Percentiles rank a stretch among this genome's conserved stretches.
Evolutionary conservation across 306 rosid species (phyloP).

Genomic region (Vigna nakashimae): DNA sequence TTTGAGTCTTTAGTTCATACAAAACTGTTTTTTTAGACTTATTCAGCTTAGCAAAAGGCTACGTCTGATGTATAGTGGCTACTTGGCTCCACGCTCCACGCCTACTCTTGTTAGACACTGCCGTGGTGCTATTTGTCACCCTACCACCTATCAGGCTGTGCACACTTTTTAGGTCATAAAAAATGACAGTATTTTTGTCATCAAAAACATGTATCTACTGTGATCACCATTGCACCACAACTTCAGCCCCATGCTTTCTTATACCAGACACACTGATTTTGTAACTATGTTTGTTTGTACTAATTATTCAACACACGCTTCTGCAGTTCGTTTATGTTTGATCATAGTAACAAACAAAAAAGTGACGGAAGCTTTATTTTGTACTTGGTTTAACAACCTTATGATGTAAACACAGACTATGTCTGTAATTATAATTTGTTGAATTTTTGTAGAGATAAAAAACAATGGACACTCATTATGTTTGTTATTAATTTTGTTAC

Average conservation of each 20-base stretch:
- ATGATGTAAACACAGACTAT: neutral
- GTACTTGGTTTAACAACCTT: neutral
- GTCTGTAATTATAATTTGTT: neutral
- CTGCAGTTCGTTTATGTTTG: neutral
- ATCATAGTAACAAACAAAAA: neutral
- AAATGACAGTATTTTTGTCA: neutral
- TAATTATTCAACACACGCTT: neutral
- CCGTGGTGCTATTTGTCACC: conserved; percentile 12
- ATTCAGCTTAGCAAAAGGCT: neutral
- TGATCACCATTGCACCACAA: neutral
- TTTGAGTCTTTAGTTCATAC: neutral
- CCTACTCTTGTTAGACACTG: neutral
- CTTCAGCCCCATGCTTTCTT: neutral
- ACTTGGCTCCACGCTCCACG: neutral
- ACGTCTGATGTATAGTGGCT: neutral
- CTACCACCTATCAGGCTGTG: neutral
- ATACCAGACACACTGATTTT: neutral
- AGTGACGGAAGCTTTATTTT: too few species aligned
- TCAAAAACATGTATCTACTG: neutral
- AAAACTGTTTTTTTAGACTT: neutral
- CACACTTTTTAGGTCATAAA: neutral
- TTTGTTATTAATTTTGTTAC: too few species aligned
- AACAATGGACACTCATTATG: too few species aligned
- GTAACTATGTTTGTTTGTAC: neutral
- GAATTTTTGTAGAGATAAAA: neutral